Conservation (phyloP, 331 rosid genomes). For the Spiraea crenata region DNA sequence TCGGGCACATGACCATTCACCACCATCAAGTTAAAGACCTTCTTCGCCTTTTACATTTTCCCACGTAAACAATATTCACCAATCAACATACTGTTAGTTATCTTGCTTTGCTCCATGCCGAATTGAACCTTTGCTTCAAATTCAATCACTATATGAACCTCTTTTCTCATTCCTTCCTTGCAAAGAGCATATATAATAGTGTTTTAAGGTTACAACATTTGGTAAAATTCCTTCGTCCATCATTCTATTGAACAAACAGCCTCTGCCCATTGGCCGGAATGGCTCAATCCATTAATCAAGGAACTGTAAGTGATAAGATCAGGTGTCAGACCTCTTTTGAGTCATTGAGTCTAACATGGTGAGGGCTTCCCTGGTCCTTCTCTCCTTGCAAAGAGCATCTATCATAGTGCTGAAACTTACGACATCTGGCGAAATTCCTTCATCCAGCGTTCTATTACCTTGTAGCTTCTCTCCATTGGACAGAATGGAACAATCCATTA, state of each 20-base stretch:
- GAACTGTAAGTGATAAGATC: not conserved
- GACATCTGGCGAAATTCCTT: too few species aligned
- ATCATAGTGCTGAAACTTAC: too few species aligned
- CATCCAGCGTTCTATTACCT: too few species aligned
- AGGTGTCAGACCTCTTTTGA: not conserved
- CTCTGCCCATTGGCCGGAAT: not conserved
- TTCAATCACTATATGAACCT: not conserved
- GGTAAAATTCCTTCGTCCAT: not conserved
- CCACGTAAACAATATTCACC: conserved; percentile 20
- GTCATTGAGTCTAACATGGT: not conserved
- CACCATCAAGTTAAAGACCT: not conserved
- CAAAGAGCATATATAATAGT: not conserved
- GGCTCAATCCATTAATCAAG: not conserved
- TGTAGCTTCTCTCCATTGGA: too few species aligned
- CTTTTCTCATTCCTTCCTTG: not conserved
- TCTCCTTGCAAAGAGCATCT: too few species aligned
- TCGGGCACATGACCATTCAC: not conserved
- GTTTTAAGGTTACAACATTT: not conserved
- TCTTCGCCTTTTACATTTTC: not conserved
- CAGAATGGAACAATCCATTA: too few species aligned
- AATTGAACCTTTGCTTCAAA: too few species aligned
- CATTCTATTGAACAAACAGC: too few species aligned
- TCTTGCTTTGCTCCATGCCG: not conserved
- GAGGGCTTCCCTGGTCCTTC: not conserved
- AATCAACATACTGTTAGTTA: not conserved